Base-by-base conservation (phyloP, 2,329 filamentous ascomycete species). In the Trichophyton benhamiae region DNA sequence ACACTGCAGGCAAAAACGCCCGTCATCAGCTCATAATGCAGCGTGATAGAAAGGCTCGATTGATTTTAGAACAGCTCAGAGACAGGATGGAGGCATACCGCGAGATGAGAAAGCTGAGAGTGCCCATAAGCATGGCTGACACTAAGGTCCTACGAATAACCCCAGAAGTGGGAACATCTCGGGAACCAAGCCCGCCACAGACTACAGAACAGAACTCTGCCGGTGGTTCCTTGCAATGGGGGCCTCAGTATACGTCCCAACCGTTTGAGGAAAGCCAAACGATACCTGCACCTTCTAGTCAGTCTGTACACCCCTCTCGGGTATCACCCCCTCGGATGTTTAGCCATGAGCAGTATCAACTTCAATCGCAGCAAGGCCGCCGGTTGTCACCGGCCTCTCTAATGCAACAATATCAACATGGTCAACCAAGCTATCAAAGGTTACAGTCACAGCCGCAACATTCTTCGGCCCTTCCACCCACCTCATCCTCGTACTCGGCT, bases 11-110 rank as follows among this genome's bases (percentile, higher is more conserved):
- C 33, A n/a, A 42, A 46, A 60, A 60, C 17, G 33, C 61, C 33
- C 64, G 61, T 22, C 61, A 63, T 33, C 63, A 66, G 13, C 61
- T 68, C 7, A 61, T 68, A 15, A 63, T 61, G 33, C 65, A 66
- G 33, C 78, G 79, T 2, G 76, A 79, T 17, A 76, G 82, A 49
- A 89, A 89, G 69, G 80, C 79, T 9, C 74, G 82, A 33, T 77
- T 78, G 20, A 80, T 91, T 0, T 73, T 90, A 36, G 76, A 76
- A 8, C 85, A 88, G 63, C 77, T 90, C 42, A 76, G 81, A 65
- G 79, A 81, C 42, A 67, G 71, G 25, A 68, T 70, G 59, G 65
- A 61, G 46, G 66, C 65, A 11, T 75, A 70, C 63, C 69, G 65
- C 33, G 67, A 69, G 52, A 64, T 68, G 59, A 68, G 67, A 44